Base-by-base conservation (phyloP, 495 filamentous ascomycete species). In the Aspergillus olivimuriae region DNA sequence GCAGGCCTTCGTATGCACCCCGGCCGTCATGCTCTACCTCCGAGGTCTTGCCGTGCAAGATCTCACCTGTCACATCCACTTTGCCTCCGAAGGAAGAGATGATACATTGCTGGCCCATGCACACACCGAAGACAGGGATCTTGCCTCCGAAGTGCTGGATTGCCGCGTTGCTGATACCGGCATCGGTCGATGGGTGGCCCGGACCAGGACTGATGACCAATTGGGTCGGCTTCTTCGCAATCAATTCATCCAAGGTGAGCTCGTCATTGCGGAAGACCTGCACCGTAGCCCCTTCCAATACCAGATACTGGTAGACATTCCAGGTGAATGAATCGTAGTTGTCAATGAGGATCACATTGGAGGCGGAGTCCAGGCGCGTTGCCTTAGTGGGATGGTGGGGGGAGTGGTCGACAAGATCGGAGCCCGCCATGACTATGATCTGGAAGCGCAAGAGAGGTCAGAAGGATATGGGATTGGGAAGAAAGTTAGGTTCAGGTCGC, bases 291-390 rank as follows among this genome's bases (percentile, higher is more conserved):
- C 92, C 92, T 66, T 97, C 92, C 5, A 96, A 81, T 0, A 90
- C 86, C 2, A 99, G 76, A 54, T 96, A 99, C 61, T 99, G 94
- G 63, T 95, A 96, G 46, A 99, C 88, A 59, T 97, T 98, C 86
- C 88, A 97, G 47, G 91, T 95, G 56, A 97, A 99, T 0, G 91
- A 96, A 66, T 99, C 92, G 63, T 96, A 99, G 69, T 99, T 99
- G 69, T 97, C 92, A 54, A 99, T 94, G 44, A 99, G 71, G 42
- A 99, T 79, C 20, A 99, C 78, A 69, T 97, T 97, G 24, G 82
- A 83, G 19, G 91, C 91, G 36, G 74, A 87, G 15, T 79, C 60
- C 21, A 95, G 66, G 39, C 78, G 76, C 36, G 82, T 66, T 14
- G 77, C 78, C 41, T 77, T 78, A 46, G 81, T 77, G 51, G 86